Evolutionary conservation across 2,329 filamentous ascomycete species (phyloP).

Genomic region (Monosporascus sp.): DNA sequence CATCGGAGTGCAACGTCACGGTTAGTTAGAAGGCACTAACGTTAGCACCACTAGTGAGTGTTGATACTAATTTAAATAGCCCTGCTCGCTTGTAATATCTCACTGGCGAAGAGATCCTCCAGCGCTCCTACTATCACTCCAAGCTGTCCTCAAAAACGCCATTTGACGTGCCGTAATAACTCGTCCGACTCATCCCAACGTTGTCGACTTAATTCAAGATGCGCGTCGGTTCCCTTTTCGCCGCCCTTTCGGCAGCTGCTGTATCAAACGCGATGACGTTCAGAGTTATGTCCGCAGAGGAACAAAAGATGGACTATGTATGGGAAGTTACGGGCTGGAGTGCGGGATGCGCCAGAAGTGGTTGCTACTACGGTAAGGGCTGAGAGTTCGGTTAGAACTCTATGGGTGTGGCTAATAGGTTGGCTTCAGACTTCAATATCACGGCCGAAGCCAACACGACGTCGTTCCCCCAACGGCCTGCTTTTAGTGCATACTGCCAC

Average conservation of each 20-base stretch:
- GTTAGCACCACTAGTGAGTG: too few relatives aligned
- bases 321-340: slow-evolving; percentile 26
- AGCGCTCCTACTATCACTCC: not conserved
- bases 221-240: slow-evolving; percentile 20
- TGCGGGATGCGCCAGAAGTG: slow-evolving; percentile 11
- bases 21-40: too few relatives aligned
- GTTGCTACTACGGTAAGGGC: slow-evolving; percentile 23
- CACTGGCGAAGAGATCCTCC: not conserved
- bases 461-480: slow-evolving; percentile 19
- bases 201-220: slow-evolving; percentile 14
- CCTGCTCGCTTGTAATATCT: too few relatives aligned
- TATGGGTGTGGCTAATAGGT: not conserved
- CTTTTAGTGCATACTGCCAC: slow-evolving; percentile 27
- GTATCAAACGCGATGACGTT: slow-evolving; percentile 15
- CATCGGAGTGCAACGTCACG: too few relatives aligned
- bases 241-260: slow-evolving; percentile 14
- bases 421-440: slow-evolving; percentile 25
- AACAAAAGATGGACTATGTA: slow-evolving; percentile 11
- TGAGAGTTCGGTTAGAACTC: not conserved
- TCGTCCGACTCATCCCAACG: not conserved
- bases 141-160: not conserved
- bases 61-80: too few relatives aligned
- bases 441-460: slow-evolving; percentile 21
- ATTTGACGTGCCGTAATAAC: not conserved
- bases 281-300: slow-evolving; percentile 16